Conservation (phyloP, 2,329 filamentous ascomycete genomes). For the Lecanicillium sp. region DNA sequence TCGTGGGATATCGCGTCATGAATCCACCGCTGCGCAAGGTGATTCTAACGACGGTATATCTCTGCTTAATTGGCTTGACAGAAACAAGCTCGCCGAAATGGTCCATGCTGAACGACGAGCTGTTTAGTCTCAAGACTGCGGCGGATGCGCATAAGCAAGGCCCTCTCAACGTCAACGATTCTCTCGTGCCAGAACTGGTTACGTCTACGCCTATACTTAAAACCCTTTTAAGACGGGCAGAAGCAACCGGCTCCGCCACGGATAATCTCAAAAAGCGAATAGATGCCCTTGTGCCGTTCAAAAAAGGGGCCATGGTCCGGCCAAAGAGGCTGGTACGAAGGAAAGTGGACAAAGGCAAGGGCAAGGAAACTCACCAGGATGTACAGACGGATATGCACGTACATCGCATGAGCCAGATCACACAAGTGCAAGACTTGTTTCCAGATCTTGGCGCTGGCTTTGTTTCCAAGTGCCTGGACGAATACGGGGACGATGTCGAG, state of each 20-base stretch:
- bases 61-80: constrained; percentile 64
- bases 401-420: constrained; percentile 76
- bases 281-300: constrained; percentile 50
- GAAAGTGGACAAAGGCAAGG: constrained; percentile 61
- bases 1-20: constrained; percentile 55
- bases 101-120: constrained; percentile 70
- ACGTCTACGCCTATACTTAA: constrained; percentile 70
- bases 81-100: constrained; percentile 59
- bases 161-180: constrained; percentile 51
- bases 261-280: constrained; percentile 53
- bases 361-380: constrained; percentile 28
- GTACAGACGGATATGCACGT: constrained; percentile 52
- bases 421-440: constrained; percentile 89
- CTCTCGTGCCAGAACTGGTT: constrained; percentile 73
- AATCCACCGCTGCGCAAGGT: constrained; percentile 55
- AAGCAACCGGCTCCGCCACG: constrained; percentile 38
- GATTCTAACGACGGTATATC: constrained; percentile 65
- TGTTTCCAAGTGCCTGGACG: constrained; percentile 67
- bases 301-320: constrained; percentile 43
- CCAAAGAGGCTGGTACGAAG: constrained; percentile 42
- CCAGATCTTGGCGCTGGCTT: constrained; percentile 80
- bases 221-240: constrained; percentile 48
- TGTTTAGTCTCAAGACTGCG: constrained; percentile 70
- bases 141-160: constrained; percentile 56
- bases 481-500: constrained; percentile 71